Evolutionary conservation across 2,329 filamentous ascomycete species (phyloP).

Genomic region (Fusarium secorum): DNA sequence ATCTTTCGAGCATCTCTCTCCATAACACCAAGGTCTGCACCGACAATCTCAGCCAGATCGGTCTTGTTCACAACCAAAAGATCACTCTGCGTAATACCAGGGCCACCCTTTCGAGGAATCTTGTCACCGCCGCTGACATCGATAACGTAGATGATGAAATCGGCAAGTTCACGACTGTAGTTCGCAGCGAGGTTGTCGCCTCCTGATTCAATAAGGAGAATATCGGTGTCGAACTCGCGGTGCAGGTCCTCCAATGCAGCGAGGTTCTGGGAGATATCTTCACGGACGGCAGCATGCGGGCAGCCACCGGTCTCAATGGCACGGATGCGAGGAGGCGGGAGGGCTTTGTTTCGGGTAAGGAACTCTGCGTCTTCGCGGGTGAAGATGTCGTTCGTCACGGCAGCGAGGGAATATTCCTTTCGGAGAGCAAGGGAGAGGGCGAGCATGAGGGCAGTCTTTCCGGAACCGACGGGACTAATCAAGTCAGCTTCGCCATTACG

Average conservation of each 20-base stretch:
- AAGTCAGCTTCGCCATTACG: background rate
- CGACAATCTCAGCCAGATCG: conserved; percentile 87
- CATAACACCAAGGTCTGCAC: conserved; percentile 92
- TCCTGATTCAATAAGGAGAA: conserved; percentile 93
- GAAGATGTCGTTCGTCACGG: conserved; percentile 99
- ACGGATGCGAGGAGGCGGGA: conserved; percentile 83
- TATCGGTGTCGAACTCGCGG: conserved; percentile 76
- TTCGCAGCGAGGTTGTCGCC: conserved; percentile 98
- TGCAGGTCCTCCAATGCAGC: conserved; percentile 91
- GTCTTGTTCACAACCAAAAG: conserved; percentile 97
- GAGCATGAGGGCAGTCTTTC: conserved; percentile 97
- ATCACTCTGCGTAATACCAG: conserved; percentile 96
- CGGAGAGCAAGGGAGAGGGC: conserved; percentile 87
- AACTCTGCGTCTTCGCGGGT: conserved; percentile 98
- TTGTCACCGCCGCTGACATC: conserved; percentile 97
- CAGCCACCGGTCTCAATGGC: conserved; percentile 98
- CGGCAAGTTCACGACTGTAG: conserved; percentile 92
- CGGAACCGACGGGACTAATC: conserved; percentile 87
- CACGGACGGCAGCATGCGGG: conserved; percentile 94
- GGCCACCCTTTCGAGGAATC: conserved; percentile 93
- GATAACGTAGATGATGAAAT: conserved; percentile 99
- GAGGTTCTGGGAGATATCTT: conserved; percentile 95
- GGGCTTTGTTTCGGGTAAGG: conserved; percentile 83
- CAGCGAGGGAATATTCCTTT: conserved; percentile 83
- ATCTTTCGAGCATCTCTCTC: conserved; percentile 94